Conservation (phyloP, 2,329 filamentous ascomycete species). For the Phialophora verrucosa region DNA sequence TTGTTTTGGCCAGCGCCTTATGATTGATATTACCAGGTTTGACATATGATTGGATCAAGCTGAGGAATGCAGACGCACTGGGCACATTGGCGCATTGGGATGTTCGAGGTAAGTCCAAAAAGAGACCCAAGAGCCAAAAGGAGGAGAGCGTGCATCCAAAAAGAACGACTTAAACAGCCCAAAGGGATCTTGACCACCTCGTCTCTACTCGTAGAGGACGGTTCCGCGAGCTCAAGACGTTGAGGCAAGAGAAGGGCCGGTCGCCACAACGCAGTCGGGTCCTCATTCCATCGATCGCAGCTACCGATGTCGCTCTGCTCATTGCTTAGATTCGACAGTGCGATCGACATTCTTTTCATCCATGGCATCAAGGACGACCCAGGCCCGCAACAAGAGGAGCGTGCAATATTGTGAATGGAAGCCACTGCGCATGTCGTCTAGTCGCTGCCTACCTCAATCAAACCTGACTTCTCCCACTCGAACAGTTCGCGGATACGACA, state of each 20-base stretch:
- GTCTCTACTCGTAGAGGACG: conserved; percentile 4
- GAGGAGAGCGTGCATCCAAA: conserved; percentile 30
- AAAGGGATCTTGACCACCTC: conserved; percentile 5
- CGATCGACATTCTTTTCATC: background rate
- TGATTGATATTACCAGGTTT: conserved; percentile 18
- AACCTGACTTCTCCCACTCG: background rate
- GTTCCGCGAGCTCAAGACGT: background rate
- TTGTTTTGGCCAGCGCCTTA: conserved; percentile 21
- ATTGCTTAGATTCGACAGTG: background rate
- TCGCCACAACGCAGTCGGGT: background rate
- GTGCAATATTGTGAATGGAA: background rate
- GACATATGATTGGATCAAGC: conserved; percentile 28
- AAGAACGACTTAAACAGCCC: conserved; percentile 33
- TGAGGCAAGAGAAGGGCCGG: background rate
- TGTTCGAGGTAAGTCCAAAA: conserved; percentile 34
- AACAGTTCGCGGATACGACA: background rate
- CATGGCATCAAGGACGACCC: background rate
- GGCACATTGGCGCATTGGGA: conserved; percentile 27
- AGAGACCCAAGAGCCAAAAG: conserved; percentile 29
- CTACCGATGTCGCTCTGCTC: background rate
- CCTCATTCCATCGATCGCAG: conserved; percentile 16
- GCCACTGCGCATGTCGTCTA: background rate
- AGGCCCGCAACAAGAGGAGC: background rate
- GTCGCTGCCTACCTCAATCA: background rate
- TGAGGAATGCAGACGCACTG: conserved; percentile 35